Evolutionary conservation across 352 stramenopile genomes (phyloP).

Genomic region (Globisporangium paroecandrum): DNA sequence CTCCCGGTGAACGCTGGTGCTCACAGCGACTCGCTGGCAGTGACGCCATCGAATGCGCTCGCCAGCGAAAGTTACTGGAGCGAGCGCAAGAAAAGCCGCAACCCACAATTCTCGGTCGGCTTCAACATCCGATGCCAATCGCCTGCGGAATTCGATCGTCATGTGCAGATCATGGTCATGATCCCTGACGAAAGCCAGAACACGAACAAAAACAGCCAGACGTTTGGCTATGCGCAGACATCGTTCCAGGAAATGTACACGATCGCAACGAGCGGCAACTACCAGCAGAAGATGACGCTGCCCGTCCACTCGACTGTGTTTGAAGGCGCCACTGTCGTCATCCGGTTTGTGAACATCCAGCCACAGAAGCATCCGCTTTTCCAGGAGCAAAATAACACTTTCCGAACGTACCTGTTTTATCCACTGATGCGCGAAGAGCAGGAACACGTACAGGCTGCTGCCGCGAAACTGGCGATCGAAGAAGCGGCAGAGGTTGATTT

Average conservation of each 20-base stretch:
- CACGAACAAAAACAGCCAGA: constrained; percentile 58
- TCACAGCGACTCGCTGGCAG: not conserved
- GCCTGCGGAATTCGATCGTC: constrained; percentile 46
- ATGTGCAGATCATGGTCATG: constrained; percentile 76
- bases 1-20: constrained; percentile 20
- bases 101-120: constrained; percentile 65
- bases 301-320: constrained; percentile 60
- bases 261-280: constrained; percentile 57
- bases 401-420: constrained; percentile 65
- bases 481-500: constrained; percentile 75
- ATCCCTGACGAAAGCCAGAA: constrained; percentile 67
- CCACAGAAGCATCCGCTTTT: constrained; percentile 53
- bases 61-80: constrained; percentile 68
- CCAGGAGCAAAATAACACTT: constrained; percentile 41
- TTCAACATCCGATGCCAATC: constrained; percentile 56
- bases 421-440: constrained; percentile 56
- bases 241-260: constrained; percentile 78
- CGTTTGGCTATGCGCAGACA: constrained; percentile 71
- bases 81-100: constrained; percentile 57
- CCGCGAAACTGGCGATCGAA: constrained; percentile 70
- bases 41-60: constrained; percentile 20
- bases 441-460: constrained; percentile 36
- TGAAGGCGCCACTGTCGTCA: constrained; percentile 57
- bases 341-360: constrained; percentile 53
- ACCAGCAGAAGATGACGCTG: constrained; percentile 57